Conservation (phyloP, 192 early-diverging fungal genomes). For the Linnemannia exigua region DNA sequence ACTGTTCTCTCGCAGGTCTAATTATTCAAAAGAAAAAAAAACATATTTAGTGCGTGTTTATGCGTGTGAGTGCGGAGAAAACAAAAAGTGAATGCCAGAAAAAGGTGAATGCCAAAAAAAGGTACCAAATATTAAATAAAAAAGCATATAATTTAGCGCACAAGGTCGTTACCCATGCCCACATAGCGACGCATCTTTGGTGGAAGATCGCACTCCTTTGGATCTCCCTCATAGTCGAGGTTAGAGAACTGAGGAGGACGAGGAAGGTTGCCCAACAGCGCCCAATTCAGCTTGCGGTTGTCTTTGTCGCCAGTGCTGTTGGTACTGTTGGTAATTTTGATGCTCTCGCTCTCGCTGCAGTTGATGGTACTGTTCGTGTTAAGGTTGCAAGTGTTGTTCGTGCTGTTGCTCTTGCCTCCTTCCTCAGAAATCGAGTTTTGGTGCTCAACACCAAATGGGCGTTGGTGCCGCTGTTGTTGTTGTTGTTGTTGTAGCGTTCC, state of each 20-base stretch:
- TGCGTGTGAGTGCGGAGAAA: not conserved
- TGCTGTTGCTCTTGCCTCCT: not conserved
- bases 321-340: no score
- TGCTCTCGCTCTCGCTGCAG: no score
- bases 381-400: not conserved
- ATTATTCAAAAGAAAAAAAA: not conserved
- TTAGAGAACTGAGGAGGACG: no score
- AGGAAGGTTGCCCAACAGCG: no score
- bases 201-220: not conserved
- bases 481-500: not conserved
- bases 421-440: not conserved
- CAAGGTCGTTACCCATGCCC: not conserved
- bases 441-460: not conserved
- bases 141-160: no score
- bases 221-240: no score
- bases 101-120: not conserved
- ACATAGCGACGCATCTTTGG: not conserved
- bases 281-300: no score
- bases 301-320: no score
- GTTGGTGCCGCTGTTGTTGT: not conserved
- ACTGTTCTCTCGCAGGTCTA: conserved; percentile 5
- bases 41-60: not conserved
- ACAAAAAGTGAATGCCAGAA: not conserved
- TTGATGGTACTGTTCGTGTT: not conserved
- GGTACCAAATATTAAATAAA: no score